Conservation (phyloP, 305 asterid species). For the Fraxinus velutina region DNA sequence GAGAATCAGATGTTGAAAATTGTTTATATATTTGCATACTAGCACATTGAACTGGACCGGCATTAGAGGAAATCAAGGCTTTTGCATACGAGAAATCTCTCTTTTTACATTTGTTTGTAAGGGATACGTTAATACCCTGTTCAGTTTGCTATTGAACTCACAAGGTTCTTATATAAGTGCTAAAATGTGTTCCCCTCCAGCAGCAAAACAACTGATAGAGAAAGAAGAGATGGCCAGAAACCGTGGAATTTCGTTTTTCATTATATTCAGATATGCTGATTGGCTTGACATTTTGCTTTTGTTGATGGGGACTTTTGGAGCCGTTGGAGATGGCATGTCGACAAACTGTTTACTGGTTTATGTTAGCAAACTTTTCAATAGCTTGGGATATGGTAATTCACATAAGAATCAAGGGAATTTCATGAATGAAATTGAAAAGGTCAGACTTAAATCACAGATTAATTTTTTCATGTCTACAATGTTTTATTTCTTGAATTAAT, state of each 20-base stretch:
- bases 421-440: constrained; percentile 73
- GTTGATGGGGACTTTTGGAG: constrained; percentile 79
- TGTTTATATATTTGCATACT: neutral
- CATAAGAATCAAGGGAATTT: constrained; percentile 43
- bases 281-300: constrained; percentile 58
- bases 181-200: constrained; percentile 27
- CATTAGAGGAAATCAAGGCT: neutral
- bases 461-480: neutral
- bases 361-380: constrained; percentile 68
- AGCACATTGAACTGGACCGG: neutral
- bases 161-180: neutral
- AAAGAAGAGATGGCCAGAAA: constrained; percentile 12
- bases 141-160: neutral
- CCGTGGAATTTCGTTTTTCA: constrained; percentile 28
- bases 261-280: constrained; percentile 73
- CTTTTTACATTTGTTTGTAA: neutral
- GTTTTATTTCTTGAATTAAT: neutral
- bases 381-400: constrained; percentile 67
- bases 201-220: neutral
- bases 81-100: neutral
- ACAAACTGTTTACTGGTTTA: constrained; percentile 69
- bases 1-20: neutral
- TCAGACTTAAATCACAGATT: constrained; percentile 16
- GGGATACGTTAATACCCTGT: neutral
- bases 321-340: constrained; percentile 83